These are phyloP conservation scores for Erythrophleum ivorense DNA, from an alignment of 331 rosid species.

Conservation along the genomic window DNA sequence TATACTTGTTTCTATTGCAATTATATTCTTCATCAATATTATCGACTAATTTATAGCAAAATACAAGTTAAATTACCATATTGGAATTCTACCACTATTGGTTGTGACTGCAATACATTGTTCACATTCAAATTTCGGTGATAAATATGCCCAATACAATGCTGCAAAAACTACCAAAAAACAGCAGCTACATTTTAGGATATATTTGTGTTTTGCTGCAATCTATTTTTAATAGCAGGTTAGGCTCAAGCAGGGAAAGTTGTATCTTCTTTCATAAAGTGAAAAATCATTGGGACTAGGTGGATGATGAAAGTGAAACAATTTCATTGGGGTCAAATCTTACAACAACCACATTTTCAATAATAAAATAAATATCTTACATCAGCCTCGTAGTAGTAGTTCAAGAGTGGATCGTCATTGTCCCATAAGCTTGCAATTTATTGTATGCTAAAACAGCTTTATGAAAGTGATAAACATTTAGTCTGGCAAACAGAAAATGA, in stretches of 20 bases:
- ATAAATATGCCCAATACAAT: slow-evolving; percentile 16
- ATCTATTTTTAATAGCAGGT: slow-evolving; percentile 14
- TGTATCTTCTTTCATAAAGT: slow-evolving; percentile 18
- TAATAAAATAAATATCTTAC: neutral
- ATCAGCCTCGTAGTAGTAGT: slow-evolving; percentile 16
- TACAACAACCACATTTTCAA: neutral
- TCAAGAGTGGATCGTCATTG: neutral
- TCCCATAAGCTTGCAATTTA: slow-evolving; percentile 7
- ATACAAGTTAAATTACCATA: neutral
- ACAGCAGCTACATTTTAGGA: slow-evolving; percentile 18
- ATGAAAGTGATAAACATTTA: slow-evolving; percentile 13
- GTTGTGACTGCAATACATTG: neutral
- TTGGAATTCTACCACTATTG: neutral
- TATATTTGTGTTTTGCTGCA: slow-evolving; percentile 32
- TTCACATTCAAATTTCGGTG: neutral
- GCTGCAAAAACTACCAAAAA: neutral
- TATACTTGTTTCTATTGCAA: neutral
- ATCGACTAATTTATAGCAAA: neutral
- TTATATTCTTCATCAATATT: slow-evolving; percentile 9
- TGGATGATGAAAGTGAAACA: slow-evolving; percentile 37
- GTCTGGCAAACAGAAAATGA: slow-evolving; percentile 30
- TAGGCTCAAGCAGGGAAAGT: neutral
- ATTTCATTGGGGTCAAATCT: slow-evolving; percentile 3
- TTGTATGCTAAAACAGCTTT: slow-evolving; percentile 3
- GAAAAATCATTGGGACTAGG: slow-evolving; percentile 22